Base-by-base conservation (phyloP, 139 green algal genomes). In the Picochlorum sp. region DNA sequence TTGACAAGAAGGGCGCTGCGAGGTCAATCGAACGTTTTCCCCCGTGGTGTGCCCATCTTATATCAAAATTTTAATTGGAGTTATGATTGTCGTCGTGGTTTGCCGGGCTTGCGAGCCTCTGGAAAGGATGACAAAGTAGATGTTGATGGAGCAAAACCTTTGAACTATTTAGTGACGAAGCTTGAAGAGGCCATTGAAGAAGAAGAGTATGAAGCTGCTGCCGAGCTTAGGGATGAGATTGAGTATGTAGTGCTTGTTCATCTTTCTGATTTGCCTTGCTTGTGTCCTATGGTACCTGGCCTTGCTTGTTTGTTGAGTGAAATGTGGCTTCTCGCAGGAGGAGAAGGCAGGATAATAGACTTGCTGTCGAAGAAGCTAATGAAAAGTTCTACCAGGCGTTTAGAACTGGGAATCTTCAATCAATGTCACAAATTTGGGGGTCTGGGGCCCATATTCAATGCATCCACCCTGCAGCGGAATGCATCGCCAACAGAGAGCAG, bases 351-450 rank as follows among this genome's bases (percentile, higher is more conserved):
- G 52, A 71, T 29, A 79, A 94, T 28, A 52, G 51, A 44, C 47
- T 80, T 26, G 85, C 76, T 6, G 79, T 95, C 8, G 74, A 89
- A 50, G 85, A 90, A 37, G 87, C 83, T 6, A 95, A 95, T 44
- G 49, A 58, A 1, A 33, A 29, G 0, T 95, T 95, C 39, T 95
- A 95, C 53, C 61, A 57, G 5, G 85, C 85, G 0, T 95, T 95
- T 61, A 43, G 55, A 18, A 66, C 64, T 3, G 78, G 77, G n/a
- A 69, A 65, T 57, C 33, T 83, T 13, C 55, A 83, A 69, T 69
- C 64, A 12, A 95, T 95, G 87, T 45, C 73, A 0, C 36, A 59
- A 4, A 33, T 89, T 7, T 90, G 86, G 81, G 85, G 79, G 14
- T 35, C 78, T 40, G 87, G 85, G 0, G 87, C 94, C 28, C 79